These are phyloP conservation scores for Fraxinus sp. DNA, from an alignment of 305 asterid species.

Conservation along the genomic window DNA sequence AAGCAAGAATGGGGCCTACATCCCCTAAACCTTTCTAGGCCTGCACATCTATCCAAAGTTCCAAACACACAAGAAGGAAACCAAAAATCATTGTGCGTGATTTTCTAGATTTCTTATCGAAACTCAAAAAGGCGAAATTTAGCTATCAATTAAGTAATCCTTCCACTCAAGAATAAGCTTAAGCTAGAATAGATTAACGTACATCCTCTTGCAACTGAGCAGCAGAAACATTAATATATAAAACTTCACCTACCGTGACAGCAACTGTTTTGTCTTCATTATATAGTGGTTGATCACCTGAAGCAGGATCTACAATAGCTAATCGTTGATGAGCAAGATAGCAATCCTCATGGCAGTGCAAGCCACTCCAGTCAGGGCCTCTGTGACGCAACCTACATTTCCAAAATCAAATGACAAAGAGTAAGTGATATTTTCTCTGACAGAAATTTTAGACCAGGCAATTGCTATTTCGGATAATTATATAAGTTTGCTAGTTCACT, in stretches of 20 bases:
- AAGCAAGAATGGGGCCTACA: background rate
- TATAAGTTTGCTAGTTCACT: background rate
- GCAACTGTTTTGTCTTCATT: slow-evolving; percentile 90
- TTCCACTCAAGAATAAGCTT: background rate
- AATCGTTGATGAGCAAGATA: slow-evolving; percentile 97
- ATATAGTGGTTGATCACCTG: slow-evolving; percentile 98
- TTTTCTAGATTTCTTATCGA: slow-evolving; percentile 2
- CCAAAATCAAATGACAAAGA: slow-evolving; percentile 26
- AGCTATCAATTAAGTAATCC: background rate
- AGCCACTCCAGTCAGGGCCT: slow-evolving; percentile 99
- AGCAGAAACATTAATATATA: slow-evolving; percentile 8
- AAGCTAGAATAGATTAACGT: slow-evolving; percentile 9
- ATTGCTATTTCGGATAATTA: background rate
- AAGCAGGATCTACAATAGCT: slow-evolving; percentile 93
- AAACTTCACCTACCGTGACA: slow-evolving; percentile 68
- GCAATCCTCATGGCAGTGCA: slow-evolving; percentile 73
- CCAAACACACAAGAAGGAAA: slow-evolving; percentile 4
- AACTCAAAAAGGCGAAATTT: background rate
- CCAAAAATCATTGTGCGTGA: background rate
- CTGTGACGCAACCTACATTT: slow-evolving; percentile 85
- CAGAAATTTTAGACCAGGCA: background rate
- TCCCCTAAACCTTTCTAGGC: slow-evolving; percentile 4
- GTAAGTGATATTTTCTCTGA: slow-evolving; percentile 12
- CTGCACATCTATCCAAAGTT: background rate
- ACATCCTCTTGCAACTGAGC: background rate